A percentile compares a stretch with the other conserved stretches of the same genome.
phyloP scores from a whole-genome alignment of 1,284 basidiomycete species.

The Sporisorium iseilematis-ciliati region DNA sequence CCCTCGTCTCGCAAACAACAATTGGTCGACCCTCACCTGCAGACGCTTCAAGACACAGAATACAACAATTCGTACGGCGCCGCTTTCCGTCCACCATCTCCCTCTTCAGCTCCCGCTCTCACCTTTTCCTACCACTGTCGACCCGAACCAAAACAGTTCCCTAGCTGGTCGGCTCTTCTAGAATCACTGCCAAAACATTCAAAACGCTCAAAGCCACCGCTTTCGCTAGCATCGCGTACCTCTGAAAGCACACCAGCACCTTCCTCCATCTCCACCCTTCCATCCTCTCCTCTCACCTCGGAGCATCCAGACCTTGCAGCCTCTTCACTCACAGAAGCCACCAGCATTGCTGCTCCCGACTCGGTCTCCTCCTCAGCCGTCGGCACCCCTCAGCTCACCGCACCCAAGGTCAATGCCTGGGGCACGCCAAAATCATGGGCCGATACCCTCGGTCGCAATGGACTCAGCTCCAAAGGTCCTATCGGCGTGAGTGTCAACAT shows the following conservation, averaged over 20 bases:
- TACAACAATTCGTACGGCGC: conserved; percentile 11
- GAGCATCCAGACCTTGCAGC: conserved; percentile 43
- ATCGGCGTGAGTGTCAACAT: conserved; percentile 51
- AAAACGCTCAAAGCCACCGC: conserved; percentile 2
- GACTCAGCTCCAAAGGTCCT: conserved; percentile 29
- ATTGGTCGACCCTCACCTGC: conserved; percentile 23
- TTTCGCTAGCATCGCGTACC: conserved; percentile 13
- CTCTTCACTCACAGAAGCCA: conserved; percentile 47
- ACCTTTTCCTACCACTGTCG: conserved; percentile 50
- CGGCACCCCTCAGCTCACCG: conserved; percentile 23
- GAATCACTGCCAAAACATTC: conserved; percentile 22
- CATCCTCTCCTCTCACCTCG: conserved; percentile 34
- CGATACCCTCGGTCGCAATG: conserved; percentile 28
- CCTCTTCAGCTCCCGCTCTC: conserved; percentile 42
- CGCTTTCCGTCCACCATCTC: conserved; percentile 46
- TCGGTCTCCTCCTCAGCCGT: conserved; percentile 19
- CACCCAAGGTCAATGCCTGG: conserved; percentile 37
- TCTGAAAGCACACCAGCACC: conserved; percentile 33
- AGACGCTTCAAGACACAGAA: conserved; percentile 16
- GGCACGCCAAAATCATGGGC: conserved; percentile 51
- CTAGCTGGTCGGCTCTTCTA: conserved; percentile 33
- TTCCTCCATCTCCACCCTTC: conserved; percentile 41
- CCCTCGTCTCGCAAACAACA: neutral
- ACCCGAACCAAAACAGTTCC: conserved; percentile 25
- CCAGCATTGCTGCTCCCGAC: conserved; percentile 32